Evolutionary conservation across 2,329 filamentous ascomycete genomes (phyloP).

Genomic region (Trichoderma semiorbis): DNA sequence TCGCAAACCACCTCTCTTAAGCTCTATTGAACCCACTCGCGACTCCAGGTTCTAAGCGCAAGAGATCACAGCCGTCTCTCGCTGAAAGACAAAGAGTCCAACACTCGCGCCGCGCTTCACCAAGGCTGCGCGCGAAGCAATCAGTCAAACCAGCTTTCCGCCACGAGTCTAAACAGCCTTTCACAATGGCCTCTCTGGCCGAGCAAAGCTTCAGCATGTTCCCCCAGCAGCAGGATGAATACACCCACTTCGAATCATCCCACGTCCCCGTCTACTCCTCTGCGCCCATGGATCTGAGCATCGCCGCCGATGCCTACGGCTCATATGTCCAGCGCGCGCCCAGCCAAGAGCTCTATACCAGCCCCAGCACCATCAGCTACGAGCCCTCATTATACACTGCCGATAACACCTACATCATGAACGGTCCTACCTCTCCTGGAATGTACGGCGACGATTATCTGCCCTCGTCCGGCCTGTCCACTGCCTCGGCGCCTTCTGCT

Average conservation of each 20-base stretch:
- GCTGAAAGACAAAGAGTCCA: not conserved
- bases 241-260: constrained; percentile 45
- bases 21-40: not conserved
- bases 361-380: constrained; percentile 37
- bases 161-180: not conserved
- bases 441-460: constrained; percentile 49
- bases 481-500: constrained; percentile 59
- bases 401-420: constrained; percentile 45
- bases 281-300: constrained; percentile 46
- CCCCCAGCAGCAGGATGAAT: constrained; percentile 35
- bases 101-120: not conserved
- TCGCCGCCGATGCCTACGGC: constrained; percentile 45
- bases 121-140: constrained; percentile 7
- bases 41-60: not conserved
- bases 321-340: constrained; percentile 36
- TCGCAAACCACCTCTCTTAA: not conserved
- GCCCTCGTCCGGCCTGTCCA: constrained; percentile 58
- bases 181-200: constrained; percentile 30
- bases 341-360: constrained; percentile 30
- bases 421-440: constrained; percentile 45
- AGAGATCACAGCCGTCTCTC: not conserved
- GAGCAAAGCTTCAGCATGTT: constrained; percentile 31
- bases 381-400: constrained; percentile 46
- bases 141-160: not conserved
- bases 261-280: constrained; percentile 39